Evolutionary conservation across 495 filamentous ascomycete species (phyloP), one percentile per base, ranked within the genome.

Genomic region (Podospora bellae-mahoneyi): DNA sequence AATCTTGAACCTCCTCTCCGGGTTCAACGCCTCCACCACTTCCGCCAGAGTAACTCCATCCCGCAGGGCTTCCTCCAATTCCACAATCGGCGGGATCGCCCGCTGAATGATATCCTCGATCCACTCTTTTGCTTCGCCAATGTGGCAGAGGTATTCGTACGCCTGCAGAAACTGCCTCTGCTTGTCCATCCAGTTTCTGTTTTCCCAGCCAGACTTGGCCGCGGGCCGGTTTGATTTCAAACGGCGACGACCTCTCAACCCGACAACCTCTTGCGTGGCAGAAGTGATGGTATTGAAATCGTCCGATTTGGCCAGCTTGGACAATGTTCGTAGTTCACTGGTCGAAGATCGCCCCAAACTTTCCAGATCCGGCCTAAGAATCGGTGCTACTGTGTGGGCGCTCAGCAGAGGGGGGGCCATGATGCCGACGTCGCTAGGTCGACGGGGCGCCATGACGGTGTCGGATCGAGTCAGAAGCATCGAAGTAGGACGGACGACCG

Each of bases 91-190:
- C 19, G 96, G 95, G 55, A 98, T 93, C 28, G 90, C 85, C 69
- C 92, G 87, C 65, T 96, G 87, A 60, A 97, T 94, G 30, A 97
- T 87, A 72, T 94, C 93, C 78, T 98, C 95, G 58, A 99, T 96
- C 96, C 96, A 99, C 77, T 98, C 93, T 76, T 98, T 98, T 60
- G 96, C 96, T 84, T 99, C 96, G 72, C 96, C 96, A 74, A 99
- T 98, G 74, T 99, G 96, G 74, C 96, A 99, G 55, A 99, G 88
- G 75, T 99, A 99, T 77, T 99, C 96, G 75, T 99, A 99, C 10
- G 96, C 96, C 78, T 97, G 93, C 44, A 98, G 81, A 75, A 97
- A 98, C 75, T 98, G 93, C 62, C 96, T 86, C 76, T 97, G 92
- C 76, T 95, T 93, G 77, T 99, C 96, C 94, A 99, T 98, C 96